Percentiles rank a stretch among this genome's conserved stretches.
These are phyloP conservation scores for Aspergillus oerlinghausenensis DNA, from an alignment of 2,329 filamentous ascomycete species.

Conservation along the genomic window DNA sequence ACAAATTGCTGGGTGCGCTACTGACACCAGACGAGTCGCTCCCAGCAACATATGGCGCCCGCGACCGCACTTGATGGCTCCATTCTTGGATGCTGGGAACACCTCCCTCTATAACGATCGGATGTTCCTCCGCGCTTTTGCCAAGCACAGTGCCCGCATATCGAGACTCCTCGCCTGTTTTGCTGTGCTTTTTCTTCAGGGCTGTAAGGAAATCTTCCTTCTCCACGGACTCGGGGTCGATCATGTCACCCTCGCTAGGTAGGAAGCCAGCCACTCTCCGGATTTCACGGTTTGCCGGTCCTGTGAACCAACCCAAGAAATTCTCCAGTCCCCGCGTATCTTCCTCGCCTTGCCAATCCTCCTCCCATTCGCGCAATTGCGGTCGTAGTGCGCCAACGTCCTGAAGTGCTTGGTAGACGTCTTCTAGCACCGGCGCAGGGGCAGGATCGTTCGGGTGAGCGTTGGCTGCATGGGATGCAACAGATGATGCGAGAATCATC, in stretches of 20 bases:
- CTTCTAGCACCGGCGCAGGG: slow-evolving; percentile 62
- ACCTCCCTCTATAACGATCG: slow-evolving; percentile 75
- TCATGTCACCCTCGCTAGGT: slow-evolving; percentile 49
- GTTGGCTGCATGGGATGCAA: slow-evolving; percentile 65
- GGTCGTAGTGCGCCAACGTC: slow-evolving; percentile 73
- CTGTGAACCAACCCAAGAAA: slow-evolving; percentile 75
- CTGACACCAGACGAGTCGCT: slow-evolving; percentile 36
- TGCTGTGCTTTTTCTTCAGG: slow-evolving; percentile 88
- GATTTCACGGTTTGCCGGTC: slow-evolving; percentile 72
- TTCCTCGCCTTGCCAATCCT: slow-evolving; percentile 66
- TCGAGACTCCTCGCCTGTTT: slow-evolving; percentile 79
- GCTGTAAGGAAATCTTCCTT: slow-evolving; percentile 68
- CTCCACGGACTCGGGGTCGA: slow-evolving; percentile 49
- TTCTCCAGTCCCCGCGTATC: slow-evolving; percentile 72
- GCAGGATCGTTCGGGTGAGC: slow-evolving; percentile 61
- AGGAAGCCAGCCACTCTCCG: slow-evolving; percentile 73
- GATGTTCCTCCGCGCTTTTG: slow-evolving; percentile 63
- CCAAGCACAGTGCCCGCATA: slow-evolving; percentile 83
- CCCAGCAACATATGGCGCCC: slow-evolving; percentile 24
- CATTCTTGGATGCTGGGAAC: slow-evolving; percentile 65
- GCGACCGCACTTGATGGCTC: slow-evolving; percentile 40
- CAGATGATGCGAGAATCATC: slow-evolving; percentile 65
- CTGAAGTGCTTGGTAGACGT: slow-evolving; percentile 80
- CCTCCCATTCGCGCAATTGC: slow-evolving; percentile 61
- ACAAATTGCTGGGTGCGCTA: slow-evolving; percentile 37